These are phyloP conservation scores for Didymella segeticola DNA, from an alignment of 2,329 filamentous ascomycete genomes.

Conservation along the genomic window DNA sequence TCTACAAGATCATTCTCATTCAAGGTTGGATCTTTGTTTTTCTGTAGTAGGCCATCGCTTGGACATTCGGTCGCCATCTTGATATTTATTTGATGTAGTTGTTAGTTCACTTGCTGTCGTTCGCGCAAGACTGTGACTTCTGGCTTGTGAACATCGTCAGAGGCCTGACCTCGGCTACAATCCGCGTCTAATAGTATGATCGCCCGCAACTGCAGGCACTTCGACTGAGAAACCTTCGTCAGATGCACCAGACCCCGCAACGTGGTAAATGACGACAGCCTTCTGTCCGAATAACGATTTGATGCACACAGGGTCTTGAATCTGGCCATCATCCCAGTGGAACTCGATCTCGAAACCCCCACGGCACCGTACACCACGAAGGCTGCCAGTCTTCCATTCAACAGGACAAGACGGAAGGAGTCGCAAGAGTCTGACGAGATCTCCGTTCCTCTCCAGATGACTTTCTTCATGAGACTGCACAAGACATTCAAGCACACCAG, in stretches of 20 bases:
- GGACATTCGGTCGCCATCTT: neutral
- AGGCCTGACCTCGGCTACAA: neutral
- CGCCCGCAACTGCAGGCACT: constrained; percentile 6
- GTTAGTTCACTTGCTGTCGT: neutral
- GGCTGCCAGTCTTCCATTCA: constrained; percentile 9
- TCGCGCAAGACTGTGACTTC: neutral
- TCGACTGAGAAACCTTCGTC: neutral
- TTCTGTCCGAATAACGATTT: constrained; percentile 6
- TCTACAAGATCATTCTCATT: neutral
- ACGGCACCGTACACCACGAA: constrained; percentile 11
- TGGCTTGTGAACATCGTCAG: neutral
- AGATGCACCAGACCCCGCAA: constrained; percentile 2
- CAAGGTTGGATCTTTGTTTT: neutral
- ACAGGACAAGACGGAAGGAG: constrained; percentile 17
- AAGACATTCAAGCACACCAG: constrained; percentile 53
- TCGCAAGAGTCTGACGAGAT: neutral
- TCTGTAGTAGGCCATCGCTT: neutral
- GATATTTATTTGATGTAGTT: no score
- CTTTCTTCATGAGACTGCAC: constrained; percentile 8
- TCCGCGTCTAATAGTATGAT: neutral
- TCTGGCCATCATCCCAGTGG: constrained; percentile 8
- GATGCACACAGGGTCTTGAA: constrained; percentile 4
- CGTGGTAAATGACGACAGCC: constrained; percentile 4
- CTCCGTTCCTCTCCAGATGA: neutral
- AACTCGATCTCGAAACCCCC: constrained; percentile 19